Percentiles rank a stretch among this genome's conserved stretches.
phyloP scores from a whole-genome alignment of 768 basidiomycete species.

The Pisolithus microcarpus region DNA sequence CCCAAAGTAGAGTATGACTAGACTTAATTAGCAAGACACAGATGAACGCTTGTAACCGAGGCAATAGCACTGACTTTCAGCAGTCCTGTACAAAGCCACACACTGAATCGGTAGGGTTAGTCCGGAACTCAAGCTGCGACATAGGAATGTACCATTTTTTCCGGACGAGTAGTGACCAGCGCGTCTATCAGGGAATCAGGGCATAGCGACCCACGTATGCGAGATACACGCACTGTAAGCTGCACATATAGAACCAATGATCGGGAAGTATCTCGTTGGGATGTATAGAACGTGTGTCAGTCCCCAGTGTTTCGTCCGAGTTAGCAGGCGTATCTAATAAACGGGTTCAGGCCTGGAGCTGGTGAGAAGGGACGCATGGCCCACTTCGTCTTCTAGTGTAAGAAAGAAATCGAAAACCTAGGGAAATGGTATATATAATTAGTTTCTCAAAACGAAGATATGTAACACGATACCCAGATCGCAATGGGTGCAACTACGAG shows the following conservation, averaged over 20 bases:
- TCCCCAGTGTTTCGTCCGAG: background rate
- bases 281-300: constrained; percentile 5
- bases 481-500: constrained; percentile 4
- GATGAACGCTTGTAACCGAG: background rate
- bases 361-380: background rate
- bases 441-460: background rate
- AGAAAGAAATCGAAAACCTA: constrained; percentile 7
- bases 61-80: constrained; percentile 5
- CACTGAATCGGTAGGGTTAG: background rate
- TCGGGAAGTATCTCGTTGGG: constrained; percentile 7
- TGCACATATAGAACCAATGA: constrained; percentile 1
- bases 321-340: constrained; percentile 4
- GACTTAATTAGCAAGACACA: background rate
- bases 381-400: constrained; percentile 7
- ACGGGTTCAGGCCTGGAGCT: background rate
- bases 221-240: constrained; percentile 4
- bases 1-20: constrained; percentile 4
- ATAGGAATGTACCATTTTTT: background rate
- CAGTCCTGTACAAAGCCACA: constrained; percentile 6
- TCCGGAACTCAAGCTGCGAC: too few relatives aligned
- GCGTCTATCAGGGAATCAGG: background rate
- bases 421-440: background rate
- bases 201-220: too few relatives aligned
- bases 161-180: background rate
- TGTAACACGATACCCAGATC: constrained; percentile 2